Evolutionary conservation across 2,329 filamentous ascomycete species (phyloP), one percentile per base, ranked within the genome.

Genomic region (Drechslerella stenobrocha): DNA sequence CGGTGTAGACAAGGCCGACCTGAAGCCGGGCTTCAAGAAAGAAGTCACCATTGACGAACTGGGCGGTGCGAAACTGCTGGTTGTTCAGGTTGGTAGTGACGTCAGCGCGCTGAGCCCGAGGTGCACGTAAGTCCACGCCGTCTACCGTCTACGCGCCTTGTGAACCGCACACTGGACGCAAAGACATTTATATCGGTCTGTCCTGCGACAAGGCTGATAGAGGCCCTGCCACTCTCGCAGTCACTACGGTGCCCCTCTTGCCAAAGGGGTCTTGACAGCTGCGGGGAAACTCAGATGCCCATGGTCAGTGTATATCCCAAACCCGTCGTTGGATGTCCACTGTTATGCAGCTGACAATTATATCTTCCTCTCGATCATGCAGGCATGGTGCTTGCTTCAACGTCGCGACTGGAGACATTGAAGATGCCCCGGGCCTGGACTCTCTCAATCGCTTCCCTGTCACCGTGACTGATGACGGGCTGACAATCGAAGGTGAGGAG

Each of bases 21-120:
- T 97, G 70, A 83, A 87, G 75, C 84, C 87, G 26, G 86, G 89
- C 18, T 86, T 93, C 72, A 97, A 96, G 80, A 82, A 87, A 70
- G 91, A 97, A 77, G 88, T 84, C 11, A 90, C 96, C 73, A 87
- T 98, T 2, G 92, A 97, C 73, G 93, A 92, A 18, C 81, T 98
- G 42, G 86, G 92, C 60, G 85, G 83, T 34, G 89, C 84, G 70
- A 97, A 96, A 77, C 86, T 98, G 1, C 80, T 98, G 3, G 81
- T 98, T 2, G 81, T 93, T 70, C 95, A 95, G 75, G 81, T 87
- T 8, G 85, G 84, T 55, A 87, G 87, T 72, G 83, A 87, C 72
- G 79, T 92, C 13, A 86, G 91, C 75, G 93, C 91, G 26, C 77
- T 95, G 32, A 90, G 88, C 32, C 80, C 89, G 35, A 93, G 87